Conservation (phyloP, 352 stramenopile genomes). For the Globisporangium heterothallicum region DNA sequence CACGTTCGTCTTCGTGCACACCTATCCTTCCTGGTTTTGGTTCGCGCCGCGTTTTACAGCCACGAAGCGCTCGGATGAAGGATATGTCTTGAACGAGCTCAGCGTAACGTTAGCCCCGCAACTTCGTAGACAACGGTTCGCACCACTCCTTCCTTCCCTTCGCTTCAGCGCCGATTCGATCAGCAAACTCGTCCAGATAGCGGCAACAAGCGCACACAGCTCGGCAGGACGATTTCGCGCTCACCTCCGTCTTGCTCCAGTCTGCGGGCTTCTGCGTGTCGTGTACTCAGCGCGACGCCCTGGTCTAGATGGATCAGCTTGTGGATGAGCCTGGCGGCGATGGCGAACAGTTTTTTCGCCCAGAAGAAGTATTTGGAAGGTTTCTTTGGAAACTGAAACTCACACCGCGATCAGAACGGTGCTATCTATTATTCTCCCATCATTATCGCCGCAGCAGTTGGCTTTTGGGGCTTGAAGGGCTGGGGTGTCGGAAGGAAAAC, state of each 20-base stretch:
- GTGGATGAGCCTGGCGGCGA: neutral
- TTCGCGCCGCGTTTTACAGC: constrained; percentile 17
- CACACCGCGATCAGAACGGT: too few species aligned
- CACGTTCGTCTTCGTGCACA: constrained; percentile 30
- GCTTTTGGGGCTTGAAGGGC: too few species aligned
- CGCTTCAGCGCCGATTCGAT: neutral
- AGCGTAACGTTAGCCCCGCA: neutral
- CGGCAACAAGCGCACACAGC: too few species aligned
- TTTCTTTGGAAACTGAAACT: neutral
- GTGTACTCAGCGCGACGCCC: neutral
- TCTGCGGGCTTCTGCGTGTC: neutral
- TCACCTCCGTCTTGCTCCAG: neutral
- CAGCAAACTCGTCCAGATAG: neutral
- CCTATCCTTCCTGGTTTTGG: constrained; percentile 23
- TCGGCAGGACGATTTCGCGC: too few species aligned
- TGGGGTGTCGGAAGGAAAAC: too few species aligned
- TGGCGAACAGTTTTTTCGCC: neutral
- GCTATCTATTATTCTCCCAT: too few species aligned
- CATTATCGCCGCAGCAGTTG: too few species aligned
- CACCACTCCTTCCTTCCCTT: too few species aligned
- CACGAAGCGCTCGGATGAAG: constrained; percentile 16
- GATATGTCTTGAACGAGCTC: constrained; percentile 9
- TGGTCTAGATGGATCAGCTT: neutral
- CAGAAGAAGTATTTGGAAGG: neutral
- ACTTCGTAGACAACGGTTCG: constrained; percentile 1